Evolutionary conservation across 2,329 filamentous ascomycete genomes (phyloP).

Genomic region (Trichophyton verrucosum): DNA sequence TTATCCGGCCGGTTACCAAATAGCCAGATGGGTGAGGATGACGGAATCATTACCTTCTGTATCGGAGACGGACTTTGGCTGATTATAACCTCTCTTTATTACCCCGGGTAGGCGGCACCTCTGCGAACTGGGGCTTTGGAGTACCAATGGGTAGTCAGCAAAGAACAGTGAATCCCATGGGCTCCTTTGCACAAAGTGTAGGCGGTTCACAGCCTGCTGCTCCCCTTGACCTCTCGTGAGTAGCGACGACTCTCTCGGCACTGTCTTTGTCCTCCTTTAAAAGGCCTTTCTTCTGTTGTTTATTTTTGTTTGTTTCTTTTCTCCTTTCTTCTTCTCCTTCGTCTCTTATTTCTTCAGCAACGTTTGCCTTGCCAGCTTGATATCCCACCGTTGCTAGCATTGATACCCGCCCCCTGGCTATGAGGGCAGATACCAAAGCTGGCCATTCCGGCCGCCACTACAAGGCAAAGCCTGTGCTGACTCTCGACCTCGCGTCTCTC

Average conservation of each 20-base stretch:
- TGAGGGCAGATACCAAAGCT: not conserved
- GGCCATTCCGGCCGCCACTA: not conserved
- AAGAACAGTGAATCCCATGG: slow-evolving; percentile 39
- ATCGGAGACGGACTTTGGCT: slow-evolving; percentile 3
- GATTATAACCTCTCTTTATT: not conserved
- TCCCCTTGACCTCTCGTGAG: slow-evolving; percentile 46
- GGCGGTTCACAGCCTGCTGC: slow-evolving; percentile 42
- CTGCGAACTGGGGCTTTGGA: slow-evolving; percentile 47
- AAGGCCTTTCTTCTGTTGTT: not conserved
- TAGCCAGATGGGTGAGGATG: slow-evolving; percentile 40
- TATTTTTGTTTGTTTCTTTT: not conserved
- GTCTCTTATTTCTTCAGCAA: too few relatives aligned
- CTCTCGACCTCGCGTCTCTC: slow-evolving; percentile 12
- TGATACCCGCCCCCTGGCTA: not conserved
- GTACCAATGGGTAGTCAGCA: slow-evolving; percentile 41
- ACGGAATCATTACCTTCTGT: not conserved
- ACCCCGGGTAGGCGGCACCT: slow-evolving; percentile 32
- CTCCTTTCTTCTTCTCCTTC: not conserved
- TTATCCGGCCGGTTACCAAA: slow-evolving; percentile 41
- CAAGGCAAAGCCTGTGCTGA: slow-evolving; percentile 7
- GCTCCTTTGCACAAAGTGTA: slow-evolving; percentile 46
- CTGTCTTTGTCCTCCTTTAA: not conserved
- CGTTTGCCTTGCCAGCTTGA: not conserved
- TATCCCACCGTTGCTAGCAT: not conserved
- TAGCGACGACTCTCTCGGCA: slow-evolving; percentile 14